Base-by-base conservation (phyloP, 495 filamentous ascomycete genomes). In the Penicillium manginii region DNA sequence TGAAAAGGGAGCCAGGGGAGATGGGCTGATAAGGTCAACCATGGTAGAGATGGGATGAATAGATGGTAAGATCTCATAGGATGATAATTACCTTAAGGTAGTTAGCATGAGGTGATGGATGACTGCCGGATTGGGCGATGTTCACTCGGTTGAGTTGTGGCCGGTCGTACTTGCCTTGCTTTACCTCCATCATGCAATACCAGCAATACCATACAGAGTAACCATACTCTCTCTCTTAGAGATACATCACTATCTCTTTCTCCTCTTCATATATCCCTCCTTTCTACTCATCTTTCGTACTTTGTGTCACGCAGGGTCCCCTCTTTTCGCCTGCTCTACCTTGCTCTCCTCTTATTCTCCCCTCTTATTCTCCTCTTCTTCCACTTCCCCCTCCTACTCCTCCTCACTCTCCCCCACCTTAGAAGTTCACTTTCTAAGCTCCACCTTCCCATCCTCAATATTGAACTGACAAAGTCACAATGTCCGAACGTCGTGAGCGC, bases 401-500 rank as follows among this genome's bases (percentile, higher is more conserved):
- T 48, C 32, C 45, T 54, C 29, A 14, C 17, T 47, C 42, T 26
- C n/a, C 39, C 21, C 19, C 3, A 17, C 22, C 46, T 31, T 55
- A 18, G 31, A 14, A 14, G 18, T 8, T 51, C 29, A 47, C 43
- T 12, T 48, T 47, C 26, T 21, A 10, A 26, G 22, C n/a, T 21
- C 45, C 35, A 37, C 35, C 11, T n/a, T n/a, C 35, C 15, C 15
- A 19, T 18, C 17, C 15, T 2, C 14, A 18, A 9, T 9, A 17
- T 43, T 43, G n/a, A 17, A n/a, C 40, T 43, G 5, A n/a, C 19
- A n/a, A 26, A 47, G 2, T 47, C 22, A 58, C 42, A 59, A 68
- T 65, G 65, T 21, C 55, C 57, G 60, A 59, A 21, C 67, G 71
- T 40, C 82, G 84, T 47, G 85, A 89, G 73, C 84, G 92, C 57